A percentile compares a stretch with the other conserved stretches of the same genome.
These are phyloP conservation scores for Solanum hybrid DNA, from an alignment of 305 asterid species.

Conservation along the genomic window DNA sequence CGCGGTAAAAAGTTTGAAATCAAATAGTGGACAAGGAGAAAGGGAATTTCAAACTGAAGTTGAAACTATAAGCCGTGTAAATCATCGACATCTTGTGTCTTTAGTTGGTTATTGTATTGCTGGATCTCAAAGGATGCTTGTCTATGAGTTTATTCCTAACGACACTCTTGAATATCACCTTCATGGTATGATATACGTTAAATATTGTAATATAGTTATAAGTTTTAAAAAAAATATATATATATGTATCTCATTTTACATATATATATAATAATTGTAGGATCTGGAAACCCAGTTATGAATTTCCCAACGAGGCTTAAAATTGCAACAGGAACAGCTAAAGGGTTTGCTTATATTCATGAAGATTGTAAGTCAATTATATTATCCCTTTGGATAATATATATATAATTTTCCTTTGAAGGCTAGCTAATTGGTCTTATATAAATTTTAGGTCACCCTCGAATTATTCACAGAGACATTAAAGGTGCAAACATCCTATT, in stretches of 20 bases:
- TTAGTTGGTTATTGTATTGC: constrained; percentile 78
- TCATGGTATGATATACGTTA: constrained; percentile 36
- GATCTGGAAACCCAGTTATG: constrained; percentile 47
- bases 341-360: constrained; percentile 91
- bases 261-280: constrained; percentile 17
- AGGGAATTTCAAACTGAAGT: constrained; percentile 93
- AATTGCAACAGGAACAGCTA: constrained; percentile 80
- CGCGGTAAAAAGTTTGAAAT: constrained; percentile 68
- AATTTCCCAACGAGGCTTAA: constrained; percentile 57
- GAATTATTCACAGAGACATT: constrained; percentile 84
- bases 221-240: too few relatives aligned
- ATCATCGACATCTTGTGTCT: constrained; percentile 80
- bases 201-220: background rate
- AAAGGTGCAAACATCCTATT: constrained; percentile 77
- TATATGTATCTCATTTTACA: background rate
- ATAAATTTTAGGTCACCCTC: constrained; percentile 61
- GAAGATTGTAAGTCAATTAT: constrained; percentile 56
- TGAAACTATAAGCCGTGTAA: constrained; percentile 76
- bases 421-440: background rate
- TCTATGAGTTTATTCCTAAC: constrained; percentile 65
- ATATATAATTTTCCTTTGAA: background rate
- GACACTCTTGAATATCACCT: constrained; percentile 71
- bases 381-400: background rate
- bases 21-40: constrained; percentile 76
- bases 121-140: constrained; percentile 65